phyloP scores from a whole-genome alignment of 768 basidiomycete genomes.

The Naganishia randhawae region DNA sequence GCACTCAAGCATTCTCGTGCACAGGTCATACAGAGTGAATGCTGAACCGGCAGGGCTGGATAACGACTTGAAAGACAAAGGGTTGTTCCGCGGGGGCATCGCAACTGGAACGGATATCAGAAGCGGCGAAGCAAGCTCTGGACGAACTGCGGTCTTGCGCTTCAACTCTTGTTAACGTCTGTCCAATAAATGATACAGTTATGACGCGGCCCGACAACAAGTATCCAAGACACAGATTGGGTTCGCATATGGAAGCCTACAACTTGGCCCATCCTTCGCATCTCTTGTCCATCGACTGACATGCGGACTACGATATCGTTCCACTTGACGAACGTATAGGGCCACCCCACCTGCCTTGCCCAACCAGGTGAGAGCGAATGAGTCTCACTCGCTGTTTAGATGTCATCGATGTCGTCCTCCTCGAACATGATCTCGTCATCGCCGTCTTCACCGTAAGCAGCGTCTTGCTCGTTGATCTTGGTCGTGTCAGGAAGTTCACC shows the following conservation, averaged over 20 bases:
- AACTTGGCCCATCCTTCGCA: constrained; percentile 6
- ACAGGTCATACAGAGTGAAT: too few species aligned
- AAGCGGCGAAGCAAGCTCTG: too few species aligned
- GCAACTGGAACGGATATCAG: too few species aligned
- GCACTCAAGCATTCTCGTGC: too few species aligned
- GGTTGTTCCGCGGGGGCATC: too few species aligned
- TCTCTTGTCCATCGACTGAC: background rate
- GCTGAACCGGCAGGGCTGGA: too few species aligned
- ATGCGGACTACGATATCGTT: constrained; percentile 8
- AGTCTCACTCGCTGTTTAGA: constrained; percentile 29
- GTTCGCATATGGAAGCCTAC: constrained; percentile 5
- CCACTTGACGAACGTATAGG: background rate
- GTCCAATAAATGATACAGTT: constrained; percentile 21
- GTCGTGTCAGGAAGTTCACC: constrained; percentile 95
- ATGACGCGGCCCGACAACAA: constrained; percentile 17
- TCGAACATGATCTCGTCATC: constrained; percentile 50
- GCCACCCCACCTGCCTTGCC: background rate
- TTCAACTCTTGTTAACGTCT: constrained; percentile 6
- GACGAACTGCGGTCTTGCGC: too few species aligned
- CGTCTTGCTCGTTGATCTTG: constrained; percentile 95
- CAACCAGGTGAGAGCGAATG: too few species aligned
- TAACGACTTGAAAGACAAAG: too few species aligned
- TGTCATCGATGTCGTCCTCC: constrained; percentile 50
- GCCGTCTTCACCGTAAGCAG: constrained; percentile 55
- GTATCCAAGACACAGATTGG: constrained; percentile 5